Conservation (phyloP, 306 rosid species). For the Ormosia emarginata region DNA sequence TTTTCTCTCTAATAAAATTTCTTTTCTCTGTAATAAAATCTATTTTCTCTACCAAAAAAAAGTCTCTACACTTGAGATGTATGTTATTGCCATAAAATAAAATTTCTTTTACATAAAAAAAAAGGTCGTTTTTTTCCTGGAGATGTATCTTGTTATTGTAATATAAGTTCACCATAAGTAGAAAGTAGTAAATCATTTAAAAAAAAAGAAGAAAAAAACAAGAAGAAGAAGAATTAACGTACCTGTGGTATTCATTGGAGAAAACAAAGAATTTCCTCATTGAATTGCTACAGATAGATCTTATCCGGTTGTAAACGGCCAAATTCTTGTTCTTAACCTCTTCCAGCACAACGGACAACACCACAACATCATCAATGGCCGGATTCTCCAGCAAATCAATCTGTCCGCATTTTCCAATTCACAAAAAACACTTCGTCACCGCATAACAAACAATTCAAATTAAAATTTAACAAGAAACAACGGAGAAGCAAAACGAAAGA, state of each 20-base stretch:
- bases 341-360: conserved; percentile 78
- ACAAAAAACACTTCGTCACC: background rate
- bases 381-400: conserved; percentile 96
- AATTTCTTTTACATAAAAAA: background rate
- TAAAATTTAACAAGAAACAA: background rate
- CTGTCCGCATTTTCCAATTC: conserved; percentile 24
- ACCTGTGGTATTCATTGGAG: conserved; percentile 92
- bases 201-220: background rate
- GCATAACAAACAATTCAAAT: background rate
- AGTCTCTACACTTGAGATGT: background rate
- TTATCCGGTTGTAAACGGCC: conserved; percentile 71
- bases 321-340: conserved; percentile 84
- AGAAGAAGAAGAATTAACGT: background rate
- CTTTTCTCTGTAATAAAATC: too few relatives aligned
- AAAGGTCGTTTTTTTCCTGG: background rate
- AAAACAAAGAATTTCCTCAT: conserved; percentile 73
- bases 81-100: background rate
- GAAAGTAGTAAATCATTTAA: background rate
- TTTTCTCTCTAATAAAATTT: background rate
- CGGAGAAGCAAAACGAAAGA: background rate
- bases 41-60: too few relatives aligned
- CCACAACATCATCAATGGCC: conserved; percentile 77
- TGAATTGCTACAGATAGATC: conserved; percentile 68
- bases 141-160: background rate
- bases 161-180: background rate